Evolutionary conservation across 805 yeast species (phyloP), one percentile per base, ranked within the genome.

Genomic region (Debaryomyces tyrocola): DNA sequence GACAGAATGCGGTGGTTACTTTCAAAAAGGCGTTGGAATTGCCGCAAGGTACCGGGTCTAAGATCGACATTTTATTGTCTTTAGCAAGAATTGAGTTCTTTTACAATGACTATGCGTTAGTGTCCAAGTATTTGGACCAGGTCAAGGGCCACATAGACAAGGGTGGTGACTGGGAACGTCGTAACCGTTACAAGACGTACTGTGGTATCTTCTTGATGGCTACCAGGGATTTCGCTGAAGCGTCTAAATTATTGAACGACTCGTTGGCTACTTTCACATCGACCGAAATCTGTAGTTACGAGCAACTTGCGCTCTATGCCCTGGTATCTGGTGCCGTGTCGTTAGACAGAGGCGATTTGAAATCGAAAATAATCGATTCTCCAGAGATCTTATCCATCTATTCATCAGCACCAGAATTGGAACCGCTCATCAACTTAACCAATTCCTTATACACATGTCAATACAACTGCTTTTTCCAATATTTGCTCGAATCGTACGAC

Each of bases 141-240:
- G 83, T 85, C 15, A 83, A 86, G 60, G 60, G 72, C 20, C 77
- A 89, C 63, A 90, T 94, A 59, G 98, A 92, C 59, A 87, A 90
- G 60, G 99, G 98, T 46, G 99, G 99, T 51, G 99, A 94, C 66
- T 94, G 99, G 99, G 99, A 94, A 70, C 87, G 99, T 68, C 84
- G 96, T 60, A 94, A 94, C 71, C 75, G 97, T 56, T 90, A 81
- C 75, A 94, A 94, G 73, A 88, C 97, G 5, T 94, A 94, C 68
- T 70, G 80, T 48, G 99, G 99, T 18, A 77, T 94, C 41, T 88
- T 89, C 63, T 72, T 80, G 33, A 71, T 94, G 79, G 85, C 96
- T 6, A 84, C 91, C 24, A 83, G 99, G 60, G 83, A 89, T 57
- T 94, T 94, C 60, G 74, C 73, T 35, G 95, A 88, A 56, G 96